These are phyloP conservation scores for Rhodotorula sp. DNA, from an alignment of 1,284 basidiomycete species.

Conservation along the genomic window DNA sequence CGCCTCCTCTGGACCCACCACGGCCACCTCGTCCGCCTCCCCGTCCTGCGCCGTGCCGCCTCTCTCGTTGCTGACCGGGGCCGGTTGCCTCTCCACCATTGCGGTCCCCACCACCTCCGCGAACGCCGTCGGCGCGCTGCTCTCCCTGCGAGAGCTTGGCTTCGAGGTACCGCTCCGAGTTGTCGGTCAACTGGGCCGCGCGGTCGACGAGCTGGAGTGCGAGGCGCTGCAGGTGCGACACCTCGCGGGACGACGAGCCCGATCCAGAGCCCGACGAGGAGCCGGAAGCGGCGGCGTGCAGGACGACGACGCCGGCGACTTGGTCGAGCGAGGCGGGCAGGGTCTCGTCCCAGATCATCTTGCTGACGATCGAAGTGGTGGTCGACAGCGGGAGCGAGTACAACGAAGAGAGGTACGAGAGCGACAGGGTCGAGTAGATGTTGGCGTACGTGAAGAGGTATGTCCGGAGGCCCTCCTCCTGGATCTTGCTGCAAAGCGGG, in stretches of 20 bases:
- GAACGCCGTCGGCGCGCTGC: slow-evolving; percentile 52
- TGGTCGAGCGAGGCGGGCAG: slow-evolving; percentile 86
- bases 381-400: slow-evolving; percentile 77
- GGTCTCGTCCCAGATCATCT: slow-evolving; percentile 99
- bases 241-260: slow-evolving; percentile 54
- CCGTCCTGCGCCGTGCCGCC: slow-evolving; percentile 42
- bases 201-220: slow-evolving; percentile 86
- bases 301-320: slow-evolving; percentile 78
- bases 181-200: slow-evolving; percentile 82
- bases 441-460: slow-evolving; percentile 98
- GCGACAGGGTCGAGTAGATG: slow-evolving; percentile 87
- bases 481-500: slow-evolving; percentile 69
- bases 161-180: slow-evolving; percentile 93
- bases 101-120: slow-evolving; percentile 62
- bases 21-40: slow-evolving; percentile 22
- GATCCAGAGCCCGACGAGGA: not conserved
- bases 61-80: slow-evolving; percentile 42
- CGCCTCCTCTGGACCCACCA: slow-evolving; percentile 28
- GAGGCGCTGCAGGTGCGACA: slow-evolving; percentile 84
- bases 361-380: slow-evolving; percentile 89
- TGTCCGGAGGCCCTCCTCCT: slow-evolving; percentile 94
- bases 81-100: slow-evolving; percentile 34
- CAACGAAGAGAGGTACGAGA: slow-evolving; percentile 79
- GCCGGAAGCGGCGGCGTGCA: slow-evolving; percentile 66
- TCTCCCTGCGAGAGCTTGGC: slow-evolving; percentile 60